Evolutionary conservation across 306 rosid species (phyloP).

Genomic region (Mimosa pudica): DNA sequence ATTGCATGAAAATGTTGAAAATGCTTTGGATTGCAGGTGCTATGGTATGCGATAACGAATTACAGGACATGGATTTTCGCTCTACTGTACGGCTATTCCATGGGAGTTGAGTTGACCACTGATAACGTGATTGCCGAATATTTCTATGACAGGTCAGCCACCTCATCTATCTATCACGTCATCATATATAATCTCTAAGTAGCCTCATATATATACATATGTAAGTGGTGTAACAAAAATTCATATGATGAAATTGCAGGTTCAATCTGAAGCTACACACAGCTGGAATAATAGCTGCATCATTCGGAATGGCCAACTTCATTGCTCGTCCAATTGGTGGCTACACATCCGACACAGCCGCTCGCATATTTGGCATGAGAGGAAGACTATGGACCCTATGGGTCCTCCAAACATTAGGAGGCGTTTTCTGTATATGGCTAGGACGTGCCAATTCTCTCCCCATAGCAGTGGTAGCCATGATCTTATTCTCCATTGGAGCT

Average conservation of each 20-base stretch:
- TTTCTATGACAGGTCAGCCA: constrained; percentile 73
- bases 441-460: constrained; percentile 75
- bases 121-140: constrained; percentile 88
- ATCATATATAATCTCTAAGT: not conserved
- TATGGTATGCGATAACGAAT: constrained; percentile 80
- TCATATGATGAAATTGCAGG: constrained; percentile 24
- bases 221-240: not conserved
- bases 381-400: constrained; percentile 81
- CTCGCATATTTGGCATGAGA: constrained; percentile 76
- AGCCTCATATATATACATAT: too few relatives aligned
- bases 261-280: constrained; percentile 77
- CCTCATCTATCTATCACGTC: not conserved
- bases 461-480: constrained; percentile 65
- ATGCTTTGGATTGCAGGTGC: constrained; percentile 43
- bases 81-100: constrained; percentile 85
- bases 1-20: not conserved
- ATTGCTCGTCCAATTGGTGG: constrained; percentile 89
- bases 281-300: constrained; percentile 83
- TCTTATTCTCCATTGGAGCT: constrained; percentile 88
- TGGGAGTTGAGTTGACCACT: constrained; percentile 91
- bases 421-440: constrained; percentile 83
- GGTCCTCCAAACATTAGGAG: constrained; percentile 81
- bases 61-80: constrained; percentile 89
- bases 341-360: constrained; percentile 60
- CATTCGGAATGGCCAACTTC: constrained; percentile 91